Evolutionary conservation across 164 flowering plant genomes (phyloP).

Genomic region (Piper longum): DNA sequence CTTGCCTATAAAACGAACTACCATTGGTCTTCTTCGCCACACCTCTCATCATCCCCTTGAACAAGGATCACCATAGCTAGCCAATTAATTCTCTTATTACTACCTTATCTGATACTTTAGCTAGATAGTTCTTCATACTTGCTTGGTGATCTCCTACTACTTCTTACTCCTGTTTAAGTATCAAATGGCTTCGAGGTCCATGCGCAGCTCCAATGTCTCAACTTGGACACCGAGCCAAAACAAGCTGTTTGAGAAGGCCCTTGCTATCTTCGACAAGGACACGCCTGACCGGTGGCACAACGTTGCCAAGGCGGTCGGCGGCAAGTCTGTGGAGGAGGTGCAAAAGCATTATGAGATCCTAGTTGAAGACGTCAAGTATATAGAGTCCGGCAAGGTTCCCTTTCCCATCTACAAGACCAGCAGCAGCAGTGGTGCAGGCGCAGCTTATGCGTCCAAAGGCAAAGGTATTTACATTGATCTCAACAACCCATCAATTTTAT

Average conservation of each 20-base stretch:
- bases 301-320: conserved; percentile 8
- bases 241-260: conserved; percentile 10
- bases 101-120: no score
- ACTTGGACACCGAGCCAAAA: conserved; percentile 9
- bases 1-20: not conserved
- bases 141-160: no score
- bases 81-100: no score
- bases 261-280: conserved; percentile 13
- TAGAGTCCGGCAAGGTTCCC: conserved; percentile 14
- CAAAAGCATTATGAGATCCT: conserved; percentile 9
- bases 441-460: no score
- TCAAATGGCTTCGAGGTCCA: conserved; percentile 8
- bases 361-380: conserved; percentile 8
- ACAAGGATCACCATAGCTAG: no score
- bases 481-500: no score
- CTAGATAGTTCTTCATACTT: no score
- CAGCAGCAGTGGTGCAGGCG: no score
- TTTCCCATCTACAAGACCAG: conserved; percentile 8
- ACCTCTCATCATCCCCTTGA: no score
- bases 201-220: conserved; percentile 3
- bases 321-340: conserved; percentile 12
- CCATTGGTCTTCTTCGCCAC: no score
- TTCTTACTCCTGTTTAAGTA: no score
- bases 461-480: no score
- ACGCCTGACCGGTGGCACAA: conserved; percentile 14